Base-by-base conservation (phyloP, 495 filamentous ascomycete species). In the Massariosphaeria phaeospora region DNA sequence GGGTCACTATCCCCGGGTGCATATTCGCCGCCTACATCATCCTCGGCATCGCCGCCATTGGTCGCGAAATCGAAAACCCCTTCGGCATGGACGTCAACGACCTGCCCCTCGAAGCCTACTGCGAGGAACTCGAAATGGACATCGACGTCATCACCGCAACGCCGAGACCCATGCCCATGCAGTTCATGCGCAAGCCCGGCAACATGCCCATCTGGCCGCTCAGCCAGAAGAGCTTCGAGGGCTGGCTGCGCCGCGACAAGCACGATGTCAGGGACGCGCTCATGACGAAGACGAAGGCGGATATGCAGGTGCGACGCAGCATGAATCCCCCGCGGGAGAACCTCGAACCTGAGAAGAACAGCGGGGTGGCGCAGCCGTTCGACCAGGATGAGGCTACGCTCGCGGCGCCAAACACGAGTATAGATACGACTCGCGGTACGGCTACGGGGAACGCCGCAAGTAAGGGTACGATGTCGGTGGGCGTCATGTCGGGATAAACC, bases 41-140 rank as follows among this genome's bases (percentile, higher is more conserved):
- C 67, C 78, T 95, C 59, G 89, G 86, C 13, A 82, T 95, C 50
- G 83, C 88, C 35, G 47, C 57, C 42, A 64, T 64, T 33, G 61
- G 89, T 20, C 80, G 82, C 59, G 88, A 95, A 71, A 85, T 95
- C 59, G 89, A 95, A 66, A 89, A 95, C 68, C 89, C 89, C n/a
- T 95, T 95, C 70, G 89, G 89, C 29, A 74, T 82, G 47, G 89
- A 95, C 67, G 87, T 90, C 59, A 95, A 95, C 65, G 89, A 95
- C 66, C 75, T 95, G 13, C 86, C 86, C 4, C 77, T 95, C 1
- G 87, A 91, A 67, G 72, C 73, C 1, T 95, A 84, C 74, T 93
- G 88, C 67, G 76, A 81, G 10, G 81, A 87, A 61, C 73, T 95
- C 33, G 79, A 81, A 2, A 57, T 74, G 11, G 89, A 95, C 57